Evolutionary conservation across 148 eudicot species (phyloP), one percentile per base, ranked within the genome.

Genomic region (Nyssa sinensis): DNA sequence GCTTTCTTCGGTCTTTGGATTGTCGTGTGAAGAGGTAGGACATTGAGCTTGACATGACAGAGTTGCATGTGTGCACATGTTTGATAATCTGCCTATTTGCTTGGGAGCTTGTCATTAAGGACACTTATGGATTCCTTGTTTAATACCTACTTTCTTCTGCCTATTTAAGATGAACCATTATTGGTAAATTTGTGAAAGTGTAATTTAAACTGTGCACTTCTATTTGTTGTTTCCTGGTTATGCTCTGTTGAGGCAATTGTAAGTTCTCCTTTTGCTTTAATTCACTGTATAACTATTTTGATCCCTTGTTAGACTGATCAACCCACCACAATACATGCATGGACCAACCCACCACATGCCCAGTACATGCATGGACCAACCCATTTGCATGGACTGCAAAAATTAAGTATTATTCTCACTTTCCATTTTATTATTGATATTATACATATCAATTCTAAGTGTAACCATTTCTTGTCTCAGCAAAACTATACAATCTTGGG

Each of bases 401-500:
- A 27, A 41, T 4, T 29, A 44, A 51, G 8, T 69, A 21, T 49
- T 74, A n/a, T 74, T 33, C 8, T 55, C 5, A 32, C 12, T 51
- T 17, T 14, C 16, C 16, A 28, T 32, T 5, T 37, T 49, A 33
- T 12, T 29, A 73, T 31, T 62, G 29, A 17, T 61, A 39, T 41
- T 1, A 34, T 31, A n/a, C n/a, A 29, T 3, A 21, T 35, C 57
- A 16, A 16, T 14, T 4, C 37, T 25, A 31, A 68, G 1, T 44
- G 2, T 51, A 8, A 7, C n/a, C 28, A 23, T 69, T 77, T 60
- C 32, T 23, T 78, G 37, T 70, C 44, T 67, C 62, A 78, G 92
- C 88, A 75, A 78, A 89, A 85, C 71, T 92, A 81, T 73, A 82
- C 81, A 24, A 71, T 88, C 51, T 82, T 92, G 77, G 84, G 81